Evolutionary conservation across 257 asterid species (phyloP), one percentile per base, ranked within the genome.

Genomic region (Echites panduratus): DNA sequence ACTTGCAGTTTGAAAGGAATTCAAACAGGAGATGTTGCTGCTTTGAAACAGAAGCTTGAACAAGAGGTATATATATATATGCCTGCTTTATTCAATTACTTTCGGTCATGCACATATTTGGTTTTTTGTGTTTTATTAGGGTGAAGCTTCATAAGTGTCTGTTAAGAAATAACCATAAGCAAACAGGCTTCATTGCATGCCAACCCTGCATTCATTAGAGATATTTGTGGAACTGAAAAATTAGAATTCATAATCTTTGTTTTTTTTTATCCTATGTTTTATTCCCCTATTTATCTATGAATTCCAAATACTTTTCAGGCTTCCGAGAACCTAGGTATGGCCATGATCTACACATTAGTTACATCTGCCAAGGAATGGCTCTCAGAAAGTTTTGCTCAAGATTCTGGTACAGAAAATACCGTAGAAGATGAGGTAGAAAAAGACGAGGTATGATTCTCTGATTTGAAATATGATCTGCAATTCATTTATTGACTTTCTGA

Each of bases 361-460:
- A 72, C 96, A 76, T 86, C 96, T 72, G 98, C 99, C 64, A 84
- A 92, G 87, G 99, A 95, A 52, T 95, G 98, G 99, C 92, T 95
- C 52, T 85, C 94, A 72, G 99, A 95, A 82, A 87, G 88, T 72
- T 95, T 84, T 85, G 82, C 96, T 75, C 85, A 89, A 79, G 94
- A 89, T 61, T 86, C 40, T 72, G 95, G 71, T 62, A 74, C 54
- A 44, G 96, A 83, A 41, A 84, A 76, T 82, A 86, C 68, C 62
- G 89, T 56, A 40, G 95, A 83, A 29, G 96, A 75, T 56, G 89
- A 77, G 79, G 90, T 78, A 11, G 80, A 87, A 61, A 95, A 92
- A 85, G 98, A 92, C 62, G 99, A 95, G 83, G 98, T 95, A 76
- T 72, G 62, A 19, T 35, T 75, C 41, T 63, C 70, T 68, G 67